Base-by-base conservation (phyloP, 306 rosid genomes). In the Leucaena leucocephala region DNA sequence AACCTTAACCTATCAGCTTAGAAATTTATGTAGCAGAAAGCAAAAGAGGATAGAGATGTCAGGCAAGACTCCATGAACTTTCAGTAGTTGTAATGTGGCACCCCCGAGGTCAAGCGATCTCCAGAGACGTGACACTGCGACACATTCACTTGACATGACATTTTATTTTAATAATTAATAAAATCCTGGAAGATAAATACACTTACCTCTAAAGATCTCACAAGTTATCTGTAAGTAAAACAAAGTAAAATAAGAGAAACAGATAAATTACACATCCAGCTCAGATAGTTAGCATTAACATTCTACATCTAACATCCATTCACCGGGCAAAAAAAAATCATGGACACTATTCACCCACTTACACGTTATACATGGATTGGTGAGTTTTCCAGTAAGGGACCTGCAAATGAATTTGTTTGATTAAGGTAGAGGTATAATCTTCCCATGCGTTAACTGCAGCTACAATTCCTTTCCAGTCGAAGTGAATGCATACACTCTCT, bases 301-400 rank as follows among this genome's bases (percentile, higher is more conserved):
- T 57, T 27, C 27, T 27, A 27, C 27, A 27, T 27, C 27, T 27
- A 27, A 27, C 27, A 27, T 27, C 27, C 27, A 27, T 27, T 27
- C 27, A 27, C 27, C 0, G 27, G 27, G 27, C 27, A 27, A 27
- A 27, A 27, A 27, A 27, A 27, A 22, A 6, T 68, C n/a, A 43
- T 19, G 36, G 33, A 62, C 17, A 42, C 75, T 68, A 74, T 27
- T 44, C 82, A 43, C 73, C 77, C 13, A 80, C 52, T 77, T 86
- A 87, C 65, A 87, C 88, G n/a, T 39, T 77, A 79, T 85, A 91
- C 48, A 95, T 82, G 55, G 94, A 87, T 62, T 91, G 90, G 33
- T 87, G 90, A 52, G 69, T 44, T 84, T 19, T 95, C 97, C 97
- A 95, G 81, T 75, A 64, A 58, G 87, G 89, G 4, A 90, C 68